These are phyloP conservation scores for Cucurbitaria berberidis DNA, from an alignment of 2,329 filamentous ascomycete species.

Conservation along the genomic window DNA sequence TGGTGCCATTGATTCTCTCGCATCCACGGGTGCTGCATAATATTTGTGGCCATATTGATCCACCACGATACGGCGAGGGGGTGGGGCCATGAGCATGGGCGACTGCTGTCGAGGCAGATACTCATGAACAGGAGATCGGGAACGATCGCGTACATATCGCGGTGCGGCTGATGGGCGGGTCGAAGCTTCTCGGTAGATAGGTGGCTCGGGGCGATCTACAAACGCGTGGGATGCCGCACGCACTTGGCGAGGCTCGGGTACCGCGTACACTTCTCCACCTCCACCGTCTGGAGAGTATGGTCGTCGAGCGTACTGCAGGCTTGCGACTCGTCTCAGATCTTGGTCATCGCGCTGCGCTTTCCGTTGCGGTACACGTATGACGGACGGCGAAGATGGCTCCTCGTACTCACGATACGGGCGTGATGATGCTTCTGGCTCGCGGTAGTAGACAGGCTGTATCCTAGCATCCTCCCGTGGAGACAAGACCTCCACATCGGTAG, in stretches of 20 bases:
- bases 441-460: conserved; percentile 55
- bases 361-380: conserved; percentile 48
- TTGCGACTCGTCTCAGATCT: conserved; percentile 56
- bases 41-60: conserved; percentile 87
- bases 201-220: conserved; percentile 46
- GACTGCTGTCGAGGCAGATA: conserved; percentile 49
- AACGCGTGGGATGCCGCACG: conserved; percentile 53
- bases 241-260: conserved; percentile 44
- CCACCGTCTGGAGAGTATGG: conserved; percentile 47
- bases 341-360: conserved; percentile 52
- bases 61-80: conserved; percentile 72
- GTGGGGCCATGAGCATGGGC: conserved; percentile 51
- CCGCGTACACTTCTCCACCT: conserved; percentile 46
- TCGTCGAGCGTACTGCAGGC: conserved; percentile 54
- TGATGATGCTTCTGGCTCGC: conserved; percentile 43
- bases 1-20: conserved; percentile 63
- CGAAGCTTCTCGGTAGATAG: conserved; percentile 48
- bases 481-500: conserved; percentile 48
- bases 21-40: conserved; percentile 60
- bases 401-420: conserved; percentile 53
- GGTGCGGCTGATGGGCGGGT: conserved; percentile 45
- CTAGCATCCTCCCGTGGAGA: conserved; percentile 47
- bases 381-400: conserved; percentile 48
- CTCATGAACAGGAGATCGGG: conserved; percentile 48
- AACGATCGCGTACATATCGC: conserved; percentile 52